Conservation (phyloP, 140 eudicot genomes). For the Oenanthe javanica region DNA sequence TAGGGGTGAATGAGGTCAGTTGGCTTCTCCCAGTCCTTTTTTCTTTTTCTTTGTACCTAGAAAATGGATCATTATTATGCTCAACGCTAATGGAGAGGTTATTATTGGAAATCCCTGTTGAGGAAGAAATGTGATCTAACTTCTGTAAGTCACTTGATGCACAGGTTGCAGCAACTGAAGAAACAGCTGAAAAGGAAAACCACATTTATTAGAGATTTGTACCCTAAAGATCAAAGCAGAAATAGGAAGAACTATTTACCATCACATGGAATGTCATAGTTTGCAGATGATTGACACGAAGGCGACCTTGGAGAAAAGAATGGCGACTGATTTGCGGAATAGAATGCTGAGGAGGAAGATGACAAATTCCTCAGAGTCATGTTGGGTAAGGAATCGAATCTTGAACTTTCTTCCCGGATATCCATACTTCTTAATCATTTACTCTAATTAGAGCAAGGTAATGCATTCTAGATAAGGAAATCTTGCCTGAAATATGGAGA, state of each 20-base stretch:
- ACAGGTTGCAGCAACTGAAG: slow-evolving; percentile 28
- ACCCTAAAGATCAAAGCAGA: neutral
- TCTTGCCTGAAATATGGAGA: slow-evolving; percentile 27
- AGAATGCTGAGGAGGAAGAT: slow-evolving; percentile 83
- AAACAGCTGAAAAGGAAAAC: slow-evolving; percentile 31
- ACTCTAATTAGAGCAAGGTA: slow-evolving; percentile 13
- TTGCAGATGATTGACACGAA: slow-evolving; percentile 37
- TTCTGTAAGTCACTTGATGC: slow-evolving; percentile 40
- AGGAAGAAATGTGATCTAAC: slow-evolving; percentile 43
- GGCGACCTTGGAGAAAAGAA: slow-evolving; percentile 84
- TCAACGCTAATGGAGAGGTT: slow-evolving; percentile 31
- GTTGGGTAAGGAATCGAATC: slow-evolving; percentile 43
- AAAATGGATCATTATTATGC: slow-evolving; percentile 33
- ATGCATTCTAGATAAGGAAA: slow-evolving; percentile 26
- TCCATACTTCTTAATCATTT: slow-evolving; percentile 55
- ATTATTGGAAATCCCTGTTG: slow-evolving; percentile 39
- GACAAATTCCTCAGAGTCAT: slow-evolving; percentile 64
- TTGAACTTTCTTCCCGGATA: slow-evolving; percentile 60
- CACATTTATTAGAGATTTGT: slow-evolving; percentile 11
- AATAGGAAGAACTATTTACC: slow-evolving; percentile 14
- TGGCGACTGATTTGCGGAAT: slow-evolving; percentile 92
- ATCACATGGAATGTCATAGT: slow-evolving; percentile 25
- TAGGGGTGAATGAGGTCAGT: slow-evolving; percentile 41
- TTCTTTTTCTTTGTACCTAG: slow-evolving; percentile 39
- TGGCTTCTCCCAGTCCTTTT: slow-evolving; percentile 52